These are phyloP conservation scores for Thuja plicata DNA, from an alignment of 83 land plant species.

Conservation along the genomic window DNA sequence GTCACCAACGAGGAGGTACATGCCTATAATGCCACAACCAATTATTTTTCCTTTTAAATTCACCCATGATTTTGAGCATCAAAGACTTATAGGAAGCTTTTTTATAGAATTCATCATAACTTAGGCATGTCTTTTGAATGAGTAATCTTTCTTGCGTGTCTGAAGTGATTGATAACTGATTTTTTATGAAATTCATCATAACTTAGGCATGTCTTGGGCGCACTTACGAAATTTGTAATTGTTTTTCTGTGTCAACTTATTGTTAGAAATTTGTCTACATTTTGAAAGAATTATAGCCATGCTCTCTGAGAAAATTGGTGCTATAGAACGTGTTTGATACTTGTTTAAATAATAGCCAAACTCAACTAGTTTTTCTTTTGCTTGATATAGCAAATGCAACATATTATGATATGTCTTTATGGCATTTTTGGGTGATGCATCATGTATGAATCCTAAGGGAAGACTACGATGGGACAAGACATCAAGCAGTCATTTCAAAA, in stretches of 20 bases:
- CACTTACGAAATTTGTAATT: neutral
- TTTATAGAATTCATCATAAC: neutral
- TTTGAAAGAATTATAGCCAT: neutral
- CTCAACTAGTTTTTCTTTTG: too few relatives aligned
- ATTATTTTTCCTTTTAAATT: neutral
- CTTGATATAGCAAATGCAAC: neutral
- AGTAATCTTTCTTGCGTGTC: neutral
- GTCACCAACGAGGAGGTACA: slow-evolving; percentile 48
- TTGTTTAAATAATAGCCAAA: neutral
- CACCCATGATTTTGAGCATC: neutral
- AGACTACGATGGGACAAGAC: too few relatives aligned
- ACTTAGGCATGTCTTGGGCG: too few relatives aligned
- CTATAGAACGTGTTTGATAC: neutral
- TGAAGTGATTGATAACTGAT: neutral
- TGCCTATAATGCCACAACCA: neutral
- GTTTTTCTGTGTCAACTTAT: neutral
- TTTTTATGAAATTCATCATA: too few relatives aligned
- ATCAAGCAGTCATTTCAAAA: too few relatives aligned
- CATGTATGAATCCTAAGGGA: neutral
- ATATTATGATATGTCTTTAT: neutral
- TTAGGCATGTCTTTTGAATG: neutral
- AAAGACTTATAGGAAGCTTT: neutral
- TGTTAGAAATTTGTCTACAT: neutral
- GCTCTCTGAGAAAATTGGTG: neutral
- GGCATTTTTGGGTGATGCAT: neutral